These are phyloP conservation scores for Rhodotorula babjevae DNA, from an alignment of 768 basidiomycete species.

Conservation along the genomic window DNA sequence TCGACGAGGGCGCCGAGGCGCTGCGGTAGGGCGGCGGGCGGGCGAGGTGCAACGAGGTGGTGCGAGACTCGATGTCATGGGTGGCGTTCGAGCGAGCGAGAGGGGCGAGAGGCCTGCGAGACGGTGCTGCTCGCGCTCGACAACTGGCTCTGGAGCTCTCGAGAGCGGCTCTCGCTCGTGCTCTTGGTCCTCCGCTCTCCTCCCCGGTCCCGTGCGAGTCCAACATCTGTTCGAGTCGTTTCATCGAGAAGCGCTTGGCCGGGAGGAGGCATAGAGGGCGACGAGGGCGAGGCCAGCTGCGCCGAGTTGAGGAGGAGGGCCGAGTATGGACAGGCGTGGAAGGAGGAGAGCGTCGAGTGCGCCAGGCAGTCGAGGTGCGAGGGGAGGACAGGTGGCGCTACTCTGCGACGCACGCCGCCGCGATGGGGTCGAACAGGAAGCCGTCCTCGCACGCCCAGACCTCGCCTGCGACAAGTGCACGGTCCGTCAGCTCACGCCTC, in stretches of 20 bases:
- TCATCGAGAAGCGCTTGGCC: neutral
- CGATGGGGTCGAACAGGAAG: constrained; percentile 1
- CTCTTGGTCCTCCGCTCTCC: too few relatives aligned
- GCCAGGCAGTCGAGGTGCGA: too few relatives aligned
- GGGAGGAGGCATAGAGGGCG: neutral
- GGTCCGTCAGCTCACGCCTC: too few relatives aligned
- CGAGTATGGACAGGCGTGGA: neutral
- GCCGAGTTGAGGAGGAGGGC: too few relatives aligned
- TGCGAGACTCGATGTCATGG: too few relatives aligned
- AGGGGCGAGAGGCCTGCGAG: too few relatives aligned
- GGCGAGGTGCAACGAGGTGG: neutral
- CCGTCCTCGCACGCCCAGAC: constrained; percentile 28
- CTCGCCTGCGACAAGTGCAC: neutral
- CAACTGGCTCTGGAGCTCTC: too few relatives aligned
- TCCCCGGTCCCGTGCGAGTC: too few relatives aligned
- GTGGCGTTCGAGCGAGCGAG: too few relatives aligned
- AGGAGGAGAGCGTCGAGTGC: neutral
- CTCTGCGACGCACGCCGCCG: constrained; percentile 6
- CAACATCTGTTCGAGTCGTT: neutral
- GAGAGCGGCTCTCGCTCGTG: too few relatives aligned
- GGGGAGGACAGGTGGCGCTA: neutral
- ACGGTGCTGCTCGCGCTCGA: neutral
- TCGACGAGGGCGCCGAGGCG: constrained; percentile 4
- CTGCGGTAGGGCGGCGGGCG: neutral
- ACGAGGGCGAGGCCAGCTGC: too few relatives aligned